phyloP scores from a whole-genome alignment of 441 rosid species.

The Euphorbia celastroides region DNA sequence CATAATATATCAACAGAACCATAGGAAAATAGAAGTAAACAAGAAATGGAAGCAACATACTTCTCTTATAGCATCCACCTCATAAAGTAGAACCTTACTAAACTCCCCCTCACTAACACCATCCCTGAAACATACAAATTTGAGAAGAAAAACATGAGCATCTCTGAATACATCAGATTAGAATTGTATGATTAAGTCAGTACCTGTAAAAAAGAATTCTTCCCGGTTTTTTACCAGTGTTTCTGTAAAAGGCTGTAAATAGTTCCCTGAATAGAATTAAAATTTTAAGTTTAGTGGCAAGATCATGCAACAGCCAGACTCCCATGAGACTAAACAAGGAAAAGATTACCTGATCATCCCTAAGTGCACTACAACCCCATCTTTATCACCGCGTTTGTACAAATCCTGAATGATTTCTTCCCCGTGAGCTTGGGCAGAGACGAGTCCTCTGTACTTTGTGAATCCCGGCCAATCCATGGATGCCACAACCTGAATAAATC shows the following conservation, averaged over 20 bases:
- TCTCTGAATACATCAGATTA: background rate
- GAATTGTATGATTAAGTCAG: background rate
- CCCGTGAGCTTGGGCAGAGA: conserved; percentile 55
- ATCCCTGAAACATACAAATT: background rate
- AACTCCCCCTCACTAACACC: conserved; percentile 16
- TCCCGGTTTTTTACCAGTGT: conserved; percentile 38
- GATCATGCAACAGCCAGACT: background rate
- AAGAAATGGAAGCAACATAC: conserved; percentile 9
- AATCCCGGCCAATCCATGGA: conserved; percentile 79
- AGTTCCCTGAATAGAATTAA: background rate
- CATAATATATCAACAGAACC: background rate
- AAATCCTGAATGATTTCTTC: conserved; percentile 62
- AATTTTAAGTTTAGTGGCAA: background rate
- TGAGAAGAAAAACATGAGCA: conserved; percentile 2
- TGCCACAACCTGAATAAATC: conserved; percentile 53
- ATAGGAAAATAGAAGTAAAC: background rate
- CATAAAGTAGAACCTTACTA: conserved; percentile 8
- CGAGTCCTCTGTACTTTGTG: conserved; percentile 56
- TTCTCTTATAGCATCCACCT: conserved; percentile 9
- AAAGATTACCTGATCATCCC: conserved; percentile 60
- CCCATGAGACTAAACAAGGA: background rate
- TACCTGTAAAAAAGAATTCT: conserved; percentile 78
- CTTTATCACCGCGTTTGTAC: conserved; percentile 33
- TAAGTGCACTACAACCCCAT: conserved; percentile 22
- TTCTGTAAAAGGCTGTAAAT: conserved; percentile 31